Evolutionary conservation across 2,329 filamentous ascomycete genomes (phyloP), one percentile per base, ranked within the genome.

Genomic region (Plenodomus biglobosus): DNA sequence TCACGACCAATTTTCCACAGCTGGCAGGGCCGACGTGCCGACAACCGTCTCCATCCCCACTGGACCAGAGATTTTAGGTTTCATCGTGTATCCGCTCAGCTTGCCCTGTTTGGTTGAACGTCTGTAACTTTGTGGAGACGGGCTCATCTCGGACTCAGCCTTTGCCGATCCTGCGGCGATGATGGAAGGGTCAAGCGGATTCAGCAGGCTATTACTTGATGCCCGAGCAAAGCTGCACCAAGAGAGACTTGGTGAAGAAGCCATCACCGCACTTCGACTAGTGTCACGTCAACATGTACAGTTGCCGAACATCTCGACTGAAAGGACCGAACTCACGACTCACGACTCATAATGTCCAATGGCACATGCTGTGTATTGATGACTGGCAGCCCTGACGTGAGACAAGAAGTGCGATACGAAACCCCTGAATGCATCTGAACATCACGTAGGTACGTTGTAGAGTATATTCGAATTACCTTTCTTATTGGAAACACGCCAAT

Each of bases 261-360:
- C 58, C 64, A 18, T 64, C 62, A 19, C 61, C 62, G 35, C 60
- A 64, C 27, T 54, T 40, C 63, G 60, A 64, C 63, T 67, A 35
- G 11, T 24, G 3, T 24, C 22, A 4, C 32, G 22, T 57, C 30
- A 58, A 43, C 32, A 8, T 32, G 27, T 8, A 8, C 27, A 11
- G 3, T n/a, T 39, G 6, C 11, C 13, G 6, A 34, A 45, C 36
- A 27, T n/a, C n/a, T n/a, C 8, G 8, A 36, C 13, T 13, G 5
- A 4, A 16, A 39, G 15, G 5, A 24, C 10, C 22, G 5, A 39
- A 21, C 24, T n/a, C n/a, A 7, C 18, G n/a, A 32, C 58, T 61
- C 43, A 65, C 58, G 16, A 62, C 38, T 32, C 46, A 51, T 18
- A 64, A 40, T 2, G 46, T 38, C 61, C 61, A 65, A 40, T 68